Evolutionary conservation across 352 stramenopile species (phyloP), one percentile per base, ranked within the genome.

Genomic region (Globisporangium acanthophoron): DNA sequence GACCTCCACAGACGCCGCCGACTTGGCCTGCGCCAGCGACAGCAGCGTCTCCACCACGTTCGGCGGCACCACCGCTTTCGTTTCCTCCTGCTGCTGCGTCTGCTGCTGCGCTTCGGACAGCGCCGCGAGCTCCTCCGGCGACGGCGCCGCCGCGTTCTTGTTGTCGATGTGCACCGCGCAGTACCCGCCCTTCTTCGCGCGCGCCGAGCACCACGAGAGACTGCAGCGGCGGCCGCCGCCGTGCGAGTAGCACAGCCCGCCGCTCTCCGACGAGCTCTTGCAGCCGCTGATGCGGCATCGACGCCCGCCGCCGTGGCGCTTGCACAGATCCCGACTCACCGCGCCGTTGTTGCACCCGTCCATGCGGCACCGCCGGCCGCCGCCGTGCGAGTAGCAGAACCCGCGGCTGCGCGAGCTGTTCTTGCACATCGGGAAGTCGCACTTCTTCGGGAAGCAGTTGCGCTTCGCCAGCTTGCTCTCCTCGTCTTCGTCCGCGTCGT

Each of bases 371-470:
- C 80, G 76, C 0, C 80, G 69, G 1, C 80, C 80, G 9, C 80
- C 80, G 18, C 80, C 80, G 53, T 91, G 80, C 54, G 74, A 87
- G 73, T 91, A 91, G 62, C 80, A 91, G 64, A 89, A 91, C 48
- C 81, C 81, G 44, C 81, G 81, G 56, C 75, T 87, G 46, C 81
- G 78, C 18, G 81, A 87, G 58, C 73, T 85, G 76, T 91, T 91
- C 66, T 88, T 88, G 73, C 81, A 91, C 76, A 91, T 83, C 9
- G 81, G 81, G 49, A 91, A 91, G 67, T 89, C 79, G 63, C 81
- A 91, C 58, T 90, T 90, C 72, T 90, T 90, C 20, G 80, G 80
- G 45, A 87, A 83, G 54, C 75, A 86, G 33, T 80, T 66, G 44
- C 80, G 80, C 70, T 90, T 90, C 43, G 43, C 12, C 24, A 60